Conservation (phyloP, 2,329 filamentous ascomycete species). For the Colletotrichum sansevieriae region DNA sequence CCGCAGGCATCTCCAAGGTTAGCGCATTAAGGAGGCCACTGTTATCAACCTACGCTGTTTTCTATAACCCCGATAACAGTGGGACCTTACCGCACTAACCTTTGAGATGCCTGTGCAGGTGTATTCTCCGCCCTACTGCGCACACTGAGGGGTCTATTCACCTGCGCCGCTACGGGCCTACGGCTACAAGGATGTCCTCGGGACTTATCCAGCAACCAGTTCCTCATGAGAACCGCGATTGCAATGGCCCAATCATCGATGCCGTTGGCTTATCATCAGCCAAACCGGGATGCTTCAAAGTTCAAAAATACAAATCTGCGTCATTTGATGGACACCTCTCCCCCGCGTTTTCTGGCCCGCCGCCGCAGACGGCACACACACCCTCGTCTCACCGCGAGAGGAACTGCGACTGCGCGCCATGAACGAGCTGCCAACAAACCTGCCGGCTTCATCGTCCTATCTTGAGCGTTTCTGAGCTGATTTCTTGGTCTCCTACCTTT, state of each 20-base stretch:
- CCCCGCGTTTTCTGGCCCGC: conserved; percentile 23
- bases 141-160: too few species aligned
- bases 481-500: neutral
- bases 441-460: conserved; percentile 8
- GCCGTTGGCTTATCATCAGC: conserved; percentile 26
- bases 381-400: neutral
- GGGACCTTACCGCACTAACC: too few species aligned
- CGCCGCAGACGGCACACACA: neutral
- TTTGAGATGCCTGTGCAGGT: too few species aligned
- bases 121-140: too few species aligned
- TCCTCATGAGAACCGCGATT: neutral
- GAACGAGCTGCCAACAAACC: neutral
- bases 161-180: neutral
- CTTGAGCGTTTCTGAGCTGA: conserved; percentile 9
- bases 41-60: too few species aligned
- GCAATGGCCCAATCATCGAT: conserved; percentile 17
- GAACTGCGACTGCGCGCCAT: too few species aligned
- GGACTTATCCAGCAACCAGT: neutral
- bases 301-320: conserved; percentile 11
- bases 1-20: too few species aligned
- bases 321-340: conserved; percentile 23
- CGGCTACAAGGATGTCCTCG: conserved; percentile 25
- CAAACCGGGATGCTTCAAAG: conserved; percentile 5
- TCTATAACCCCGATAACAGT: too few species aligned
- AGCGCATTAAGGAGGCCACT: too few species aligned